phyloP scores from a whole-genome alignment of 2,329 filamentous ascomycete genomes.

The Trichoderma citrinoviride region DNA sequence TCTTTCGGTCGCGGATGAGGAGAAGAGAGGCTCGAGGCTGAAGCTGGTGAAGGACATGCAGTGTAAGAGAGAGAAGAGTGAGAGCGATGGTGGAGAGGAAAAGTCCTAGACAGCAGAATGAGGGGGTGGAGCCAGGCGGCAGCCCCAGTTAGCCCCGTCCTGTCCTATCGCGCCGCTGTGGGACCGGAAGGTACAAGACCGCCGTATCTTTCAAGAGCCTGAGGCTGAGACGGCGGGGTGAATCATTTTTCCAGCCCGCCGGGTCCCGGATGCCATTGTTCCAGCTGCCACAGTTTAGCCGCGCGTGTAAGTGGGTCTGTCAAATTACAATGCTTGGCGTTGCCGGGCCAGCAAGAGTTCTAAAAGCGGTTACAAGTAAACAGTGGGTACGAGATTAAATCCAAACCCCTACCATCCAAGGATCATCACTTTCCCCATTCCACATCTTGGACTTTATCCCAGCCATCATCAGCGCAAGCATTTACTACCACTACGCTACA shows the following conservation, averaged over 20 bases:
- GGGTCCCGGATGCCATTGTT: not conserved
- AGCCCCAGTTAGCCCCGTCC: not conserved
- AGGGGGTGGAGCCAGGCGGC: constrained; percentile 14
- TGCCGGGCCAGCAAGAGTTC: constrained; percentile 10
- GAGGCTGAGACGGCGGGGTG: not conserved
- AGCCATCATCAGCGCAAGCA: no score
- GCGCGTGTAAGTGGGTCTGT: not conserved
- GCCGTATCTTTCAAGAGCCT: not conserved
- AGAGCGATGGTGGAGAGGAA: not conserved
- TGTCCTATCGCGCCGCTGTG: constrained; percentile 3
- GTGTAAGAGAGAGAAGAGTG: not conserved
- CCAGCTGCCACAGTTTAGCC: not conserved
- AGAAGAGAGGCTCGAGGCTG: not conserved
- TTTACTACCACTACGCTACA: no score
- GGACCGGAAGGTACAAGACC: not conserved
- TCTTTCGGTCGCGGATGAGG: not conserved
- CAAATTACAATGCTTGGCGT: not conserved
- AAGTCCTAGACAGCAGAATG: constrained; percentile 9
- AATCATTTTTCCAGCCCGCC: constrained; percentile 7
- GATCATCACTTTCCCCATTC: constrained; percentile 7
- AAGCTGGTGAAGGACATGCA: not conserved
- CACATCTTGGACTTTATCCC: no score
- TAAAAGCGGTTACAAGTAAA: not conserved
- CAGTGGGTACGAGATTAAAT: constrained; percentile 11
- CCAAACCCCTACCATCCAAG: not conserved